Evolutionary conservation across 140 eudicot genomes (phyloP), one percentile per base, ranked within the genome.

Genomic region (Ambrosia hybrid): DNA sequence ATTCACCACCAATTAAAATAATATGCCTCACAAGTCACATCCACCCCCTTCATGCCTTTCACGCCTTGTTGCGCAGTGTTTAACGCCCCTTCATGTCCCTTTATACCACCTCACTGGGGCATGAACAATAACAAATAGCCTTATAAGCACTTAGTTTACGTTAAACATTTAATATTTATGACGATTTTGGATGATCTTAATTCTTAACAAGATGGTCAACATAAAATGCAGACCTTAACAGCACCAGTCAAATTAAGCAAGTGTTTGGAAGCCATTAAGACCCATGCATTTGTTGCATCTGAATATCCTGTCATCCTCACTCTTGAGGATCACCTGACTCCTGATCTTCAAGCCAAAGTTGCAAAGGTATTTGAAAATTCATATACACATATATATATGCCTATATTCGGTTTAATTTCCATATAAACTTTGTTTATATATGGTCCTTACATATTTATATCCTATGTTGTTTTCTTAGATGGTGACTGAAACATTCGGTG

Each of bases 241-340:
- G 67, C 86, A 34, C 98, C 97, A 0, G 98, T 93, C 53, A 78
- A 78, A 11, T 80, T 93, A 41, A 57, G 79, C 68, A 82, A 81
- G 69, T 93, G 98, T 45, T 73, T 93, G 72, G 85, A 59, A 73
- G 83, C 98, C 12, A 90, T 93, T 17, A 85, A 78, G 65, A 83
- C 88, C n/a, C 53, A 85, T 53, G 97, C 98, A 3, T 93, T 93
- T 63, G 88, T 75, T 2, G 91, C 94, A 12, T 87, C 98, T 1
- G 88, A 90, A 30, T 93, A 87, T 85, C 98, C 97, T 5, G 82
- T 93, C 45, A 79, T 93, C 45, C 62, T 93, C 51, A 89, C 98
- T 68, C 88, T 93, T 7, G 98, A 93, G 76, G 97, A 93, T 77
- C 98, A 89, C 60, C 97, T 93, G 52, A 84, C 91, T 59, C 91